Conservation (phyloP, 495 filamentous ascomycete species). For the Podospora pseudocomata region DNA sequence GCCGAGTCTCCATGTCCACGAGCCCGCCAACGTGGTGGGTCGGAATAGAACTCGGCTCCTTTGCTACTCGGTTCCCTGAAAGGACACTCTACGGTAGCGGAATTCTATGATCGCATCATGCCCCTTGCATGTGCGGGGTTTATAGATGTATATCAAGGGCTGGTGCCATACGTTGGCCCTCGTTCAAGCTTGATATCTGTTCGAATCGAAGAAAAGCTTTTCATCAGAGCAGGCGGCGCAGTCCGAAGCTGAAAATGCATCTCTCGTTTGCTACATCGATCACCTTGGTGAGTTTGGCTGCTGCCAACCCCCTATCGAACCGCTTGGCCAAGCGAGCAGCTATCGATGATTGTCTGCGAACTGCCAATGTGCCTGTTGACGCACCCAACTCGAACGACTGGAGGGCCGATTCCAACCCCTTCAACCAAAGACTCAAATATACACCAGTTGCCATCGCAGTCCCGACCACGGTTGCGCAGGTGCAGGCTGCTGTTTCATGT, state of each 20-base stretch:
- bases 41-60: neutral
- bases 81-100: neutral
- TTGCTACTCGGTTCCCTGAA: neutral
- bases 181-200: neutral
- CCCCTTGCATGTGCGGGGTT: neutral
- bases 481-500: slow-evolving; percentile 43
- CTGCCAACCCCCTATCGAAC: slow-evolving; percentile 18
- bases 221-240: neutral
- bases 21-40: slow-evolving; percentile 11
- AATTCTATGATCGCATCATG: neutral
- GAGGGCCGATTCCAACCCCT: slow-evolving; percentile 37
- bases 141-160: neutral
- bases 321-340: slow-evolving; percentile 27
- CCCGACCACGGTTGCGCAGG: slow-evolving; percentile 38
- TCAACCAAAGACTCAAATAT: slow-evolving; percentile 40
- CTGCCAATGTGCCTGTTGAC: slow-evolving; percentile 34
- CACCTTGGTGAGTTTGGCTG: slow-evolving; percentile 18
- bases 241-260: slow-evolving; percentile 15
- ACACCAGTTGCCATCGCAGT: slow-evolving; percentile 41
- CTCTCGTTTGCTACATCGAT: slow-evolving; percentile 13
- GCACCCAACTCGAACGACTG: slow-evolving; percentile 37
- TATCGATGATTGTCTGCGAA: slow-evolving; percentile 41
- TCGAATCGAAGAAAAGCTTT: neutral
- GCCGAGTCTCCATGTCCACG: slow-evolving; percentile 21
- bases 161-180: neutral